Conservation (phyloP, 768 basidiomycete genomes). For the Coprinopsis cinerea region DNA sequence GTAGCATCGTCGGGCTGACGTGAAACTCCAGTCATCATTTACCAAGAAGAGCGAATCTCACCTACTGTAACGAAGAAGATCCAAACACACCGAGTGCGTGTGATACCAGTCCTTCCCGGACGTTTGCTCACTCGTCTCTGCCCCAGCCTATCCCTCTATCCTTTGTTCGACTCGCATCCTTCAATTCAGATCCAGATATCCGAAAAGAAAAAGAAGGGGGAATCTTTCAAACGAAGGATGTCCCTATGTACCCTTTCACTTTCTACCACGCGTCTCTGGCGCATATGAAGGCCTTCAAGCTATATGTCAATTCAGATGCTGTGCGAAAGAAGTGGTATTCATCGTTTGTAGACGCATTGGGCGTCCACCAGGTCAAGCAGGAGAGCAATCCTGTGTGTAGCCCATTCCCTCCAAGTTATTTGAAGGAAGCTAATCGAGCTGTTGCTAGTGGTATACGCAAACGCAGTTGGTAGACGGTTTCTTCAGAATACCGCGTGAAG, state of each 20-base stretch:
- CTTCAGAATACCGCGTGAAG: conserved; percentile 45
- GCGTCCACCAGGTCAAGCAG: conserved; percentile 54
- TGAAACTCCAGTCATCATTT: conserved; percentile 49
- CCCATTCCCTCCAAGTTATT: background rate
- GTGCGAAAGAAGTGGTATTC: conserved; percentile 59
- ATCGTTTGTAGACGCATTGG: conserved; percentile 56
- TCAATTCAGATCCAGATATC: conserved; percentile 51
- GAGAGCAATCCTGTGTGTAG: conserved; percentile 64
- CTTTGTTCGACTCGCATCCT: conserved; percentile 67
- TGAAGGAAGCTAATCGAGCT: background rate
- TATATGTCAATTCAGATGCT: conserved; percentile 57
- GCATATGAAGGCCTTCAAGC: conserved; percentile 58
- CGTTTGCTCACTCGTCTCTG: background rate
- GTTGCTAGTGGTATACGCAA: conserved; percentile 61
- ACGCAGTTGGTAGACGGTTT: conserved; percentile 52
- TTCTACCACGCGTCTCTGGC: conserved; percentile 64
- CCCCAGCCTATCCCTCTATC: conserved; percentile 72
- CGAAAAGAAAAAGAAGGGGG: conserved; percentile 59
- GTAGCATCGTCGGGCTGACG: conserved; percentile 2
- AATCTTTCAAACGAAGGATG: conserved; percentile 45
- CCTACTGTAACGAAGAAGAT: conserved; percentile 48
- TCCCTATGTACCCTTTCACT: conserved; percentile 69
- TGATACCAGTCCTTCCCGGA: background rate
- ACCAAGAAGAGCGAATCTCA: conserved; percentile 50
- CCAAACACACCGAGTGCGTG: conserved; percentile 59